A percentile compares a stretch with the other conserved stretches of the same genome.
Conservation (phyloP, 2,329 filamentous ascomycete species). For the Paraconiothyrium sp. region DNA sequence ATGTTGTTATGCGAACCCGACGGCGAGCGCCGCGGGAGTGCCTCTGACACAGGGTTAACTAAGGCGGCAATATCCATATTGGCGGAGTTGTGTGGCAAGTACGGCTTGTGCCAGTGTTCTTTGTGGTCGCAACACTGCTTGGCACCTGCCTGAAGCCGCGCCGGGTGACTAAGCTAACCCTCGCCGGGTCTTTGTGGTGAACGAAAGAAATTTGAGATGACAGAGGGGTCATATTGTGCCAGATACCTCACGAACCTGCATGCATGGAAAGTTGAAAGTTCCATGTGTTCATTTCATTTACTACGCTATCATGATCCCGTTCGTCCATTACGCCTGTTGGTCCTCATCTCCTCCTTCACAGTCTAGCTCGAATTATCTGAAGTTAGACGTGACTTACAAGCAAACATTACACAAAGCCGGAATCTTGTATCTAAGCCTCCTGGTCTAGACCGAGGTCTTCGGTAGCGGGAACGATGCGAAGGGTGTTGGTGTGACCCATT, state of each 20-base stretch:
- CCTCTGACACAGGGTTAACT: constrained; percentile 45
- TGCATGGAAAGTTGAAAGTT: constrained; percentile 8
- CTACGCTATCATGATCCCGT: constrained; percentile 17
- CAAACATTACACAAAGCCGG: constrained; percentile 26
- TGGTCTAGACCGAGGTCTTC: constrained; percentile 61
- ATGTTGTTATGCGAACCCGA: constrained; percentile 40
- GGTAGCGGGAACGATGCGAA: constrained; percentile 62
- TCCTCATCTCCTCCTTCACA: constrained; percentile 2
- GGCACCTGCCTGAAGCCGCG: constrained; percentile 12
- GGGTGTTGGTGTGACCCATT: constrained; percentile 90
- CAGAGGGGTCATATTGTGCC: neutral
- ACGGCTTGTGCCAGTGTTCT: constrained; percentile 18
- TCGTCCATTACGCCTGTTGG: constrained; percentile 14
- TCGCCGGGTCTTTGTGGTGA: neutral
- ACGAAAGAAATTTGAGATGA: constrained; percentile 1
- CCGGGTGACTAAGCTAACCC: constrained; percentile 15
- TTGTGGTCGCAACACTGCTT: constrained; percentile 17
- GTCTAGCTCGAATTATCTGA: constrained; percentile 9
- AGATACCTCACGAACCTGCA: neutral
- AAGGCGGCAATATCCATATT: constrained; percentile 49
- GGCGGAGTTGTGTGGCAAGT: constrained; percentile 34
- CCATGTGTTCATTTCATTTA: constrained; percentile 11
- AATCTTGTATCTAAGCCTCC: constrained; percentile 49
- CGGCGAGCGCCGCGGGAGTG: constrained; percentile 43
- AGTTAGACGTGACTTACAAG: constrained; percentile 12